These are phyloP conservation scores for Sporothrix inflata DNA, from an alignment of 2,329 filamentous ascomycete species.

Conservation along the genomic window DNA sequence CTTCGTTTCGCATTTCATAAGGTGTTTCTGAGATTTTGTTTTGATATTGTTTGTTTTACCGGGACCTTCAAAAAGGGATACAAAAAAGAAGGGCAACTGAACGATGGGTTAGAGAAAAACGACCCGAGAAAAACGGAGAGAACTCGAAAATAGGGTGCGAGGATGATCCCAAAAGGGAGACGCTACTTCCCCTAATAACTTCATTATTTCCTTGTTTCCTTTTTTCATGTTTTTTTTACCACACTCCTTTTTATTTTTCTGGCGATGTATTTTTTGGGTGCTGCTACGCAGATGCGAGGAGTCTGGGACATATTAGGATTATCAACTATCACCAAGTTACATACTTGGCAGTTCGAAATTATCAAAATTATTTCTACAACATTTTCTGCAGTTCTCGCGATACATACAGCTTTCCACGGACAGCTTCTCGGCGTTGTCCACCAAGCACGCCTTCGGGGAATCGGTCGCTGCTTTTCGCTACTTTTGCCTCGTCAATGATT, in stretches of 20 bases:
- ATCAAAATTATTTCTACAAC: too few relatives aligned
- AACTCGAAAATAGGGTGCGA: neutral
- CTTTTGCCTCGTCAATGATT: neutral
- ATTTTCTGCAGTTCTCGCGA: neutral
- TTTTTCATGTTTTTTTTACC: neutral
- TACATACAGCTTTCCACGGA: neutral
- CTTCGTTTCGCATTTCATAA: constrained; percentile 7
- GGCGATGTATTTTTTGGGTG: neutral
- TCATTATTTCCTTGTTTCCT: neutral
- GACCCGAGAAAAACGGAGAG: neutral
- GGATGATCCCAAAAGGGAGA: neutral
- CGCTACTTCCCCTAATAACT: neutral
- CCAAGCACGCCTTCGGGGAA: neutral
- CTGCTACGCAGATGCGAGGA: constrained; percentile 16
- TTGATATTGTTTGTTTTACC: constrained; percentile 17
- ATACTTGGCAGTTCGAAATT: neutral
- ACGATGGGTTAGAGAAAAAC: neutral
- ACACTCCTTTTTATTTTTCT: constrained; percentile 5
- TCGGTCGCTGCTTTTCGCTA: constrained; percentile 5
- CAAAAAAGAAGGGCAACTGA: neutral
- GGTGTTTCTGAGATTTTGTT: neutral
- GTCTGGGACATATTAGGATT: constrained; percentile 6
- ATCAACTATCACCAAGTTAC: neutral
- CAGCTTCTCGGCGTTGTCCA: neutral
- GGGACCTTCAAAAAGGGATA: constrained; percentile 4